Evolutionary conservation across 345 rosid genomes (phyloP).

Genomic region (Eucalyptus pumila): DNA sequence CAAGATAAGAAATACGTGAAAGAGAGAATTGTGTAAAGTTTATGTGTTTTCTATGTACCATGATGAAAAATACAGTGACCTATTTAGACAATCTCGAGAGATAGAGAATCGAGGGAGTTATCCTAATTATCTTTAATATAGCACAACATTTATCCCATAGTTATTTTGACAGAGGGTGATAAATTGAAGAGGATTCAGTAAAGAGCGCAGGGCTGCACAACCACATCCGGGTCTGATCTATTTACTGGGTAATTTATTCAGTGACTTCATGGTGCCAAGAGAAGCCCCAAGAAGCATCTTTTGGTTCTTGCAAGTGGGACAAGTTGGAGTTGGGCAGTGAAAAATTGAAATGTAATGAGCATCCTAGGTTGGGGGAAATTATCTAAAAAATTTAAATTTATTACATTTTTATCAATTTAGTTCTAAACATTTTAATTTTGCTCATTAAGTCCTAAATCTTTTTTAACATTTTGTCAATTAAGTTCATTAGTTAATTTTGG

Average conservation of each 20-base stretch:
- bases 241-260: background rate
- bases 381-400: too few species aligned
- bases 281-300: background rate
- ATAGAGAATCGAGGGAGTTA: background rate
- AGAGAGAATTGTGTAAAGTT: background rate
- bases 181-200: background rate
- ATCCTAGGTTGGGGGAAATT: background rate
- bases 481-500: too few species aligned
- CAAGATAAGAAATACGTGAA: background rate
- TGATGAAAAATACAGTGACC: background rate
- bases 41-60: background rate
- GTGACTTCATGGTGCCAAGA: background rate
- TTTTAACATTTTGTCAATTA: too few species aligned
- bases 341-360: background rate
- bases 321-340: background rate
- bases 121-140: background rate
- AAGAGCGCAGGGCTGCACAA: too few species aligned
- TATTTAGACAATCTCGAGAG: background rate
- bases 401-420: too few species aligned
- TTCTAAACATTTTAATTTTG: too few species aligned
- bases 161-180: background rate
- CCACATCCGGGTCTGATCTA: too few species aligned
- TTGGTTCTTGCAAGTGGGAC: background rate
- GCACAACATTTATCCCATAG: background rate
- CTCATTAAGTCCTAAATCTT: too few species aligned